A percentile compares a stretch with the other conserved stretches of the same genome.
Evolutionary conservation across 306 rosid genomes (phyloP).

Genomic region (Boehmeria nivea): DNA sequence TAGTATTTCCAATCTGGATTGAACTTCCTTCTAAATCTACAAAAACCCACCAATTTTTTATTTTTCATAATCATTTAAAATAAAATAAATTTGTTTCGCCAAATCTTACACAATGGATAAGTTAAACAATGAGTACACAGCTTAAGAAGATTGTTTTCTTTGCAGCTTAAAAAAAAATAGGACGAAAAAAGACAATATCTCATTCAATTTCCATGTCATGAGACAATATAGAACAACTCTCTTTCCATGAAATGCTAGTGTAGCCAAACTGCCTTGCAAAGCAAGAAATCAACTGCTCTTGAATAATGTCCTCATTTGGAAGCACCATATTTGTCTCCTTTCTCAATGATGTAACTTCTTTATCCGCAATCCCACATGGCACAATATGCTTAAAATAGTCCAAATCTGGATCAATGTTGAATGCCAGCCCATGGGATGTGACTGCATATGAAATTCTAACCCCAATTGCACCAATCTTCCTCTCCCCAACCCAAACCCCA

Average conservation of each 20-base stretch:
- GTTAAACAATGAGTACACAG: too few relatives aligned
- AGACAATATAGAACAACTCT: constrained; percentile 29
- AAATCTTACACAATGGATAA: background rate
- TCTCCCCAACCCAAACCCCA: constrained; percentile 87
- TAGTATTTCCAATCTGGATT: too few relatives aligned
- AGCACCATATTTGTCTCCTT: constrained; percentile 51
- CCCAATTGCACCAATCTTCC: constrained; percentile 88
- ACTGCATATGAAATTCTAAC: constrained; percentile 71
- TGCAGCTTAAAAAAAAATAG: too few relatives aligned
- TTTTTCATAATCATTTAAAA: too few relatives aligned
- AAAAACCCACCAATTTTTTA: too few relatives aligned
- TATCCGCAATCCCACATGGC: constrained; percentile 80
- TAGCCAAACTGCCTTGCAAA: constrained; percentile 71
- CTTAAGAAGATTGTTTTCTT: background rate
- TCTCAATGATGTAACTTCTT: constrained; percentile 77
- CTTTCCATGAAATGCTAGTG: constrained; percentile 45
- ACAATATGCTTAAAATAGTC: constrained; percentile 69
- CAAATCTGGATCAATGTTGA: constrained; percentile 83
- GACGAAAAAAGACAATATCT: background rate
- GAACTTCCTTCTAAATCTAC: too few relatives aligned
- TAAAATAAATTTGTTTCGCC: background rate
- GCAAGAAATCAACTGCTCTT: constrained; percentile 70
- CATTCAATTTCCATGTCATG: constrained; percentile 31
- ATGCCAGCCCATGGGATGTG: constrained; percentile 85
- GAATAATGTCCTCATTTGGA: constrained; percentile 54